These are phyloP conservation scores for Chionographis japonica DNA, from an alignment of 106 monocot species.

Conservation along the genomic window DNA sequence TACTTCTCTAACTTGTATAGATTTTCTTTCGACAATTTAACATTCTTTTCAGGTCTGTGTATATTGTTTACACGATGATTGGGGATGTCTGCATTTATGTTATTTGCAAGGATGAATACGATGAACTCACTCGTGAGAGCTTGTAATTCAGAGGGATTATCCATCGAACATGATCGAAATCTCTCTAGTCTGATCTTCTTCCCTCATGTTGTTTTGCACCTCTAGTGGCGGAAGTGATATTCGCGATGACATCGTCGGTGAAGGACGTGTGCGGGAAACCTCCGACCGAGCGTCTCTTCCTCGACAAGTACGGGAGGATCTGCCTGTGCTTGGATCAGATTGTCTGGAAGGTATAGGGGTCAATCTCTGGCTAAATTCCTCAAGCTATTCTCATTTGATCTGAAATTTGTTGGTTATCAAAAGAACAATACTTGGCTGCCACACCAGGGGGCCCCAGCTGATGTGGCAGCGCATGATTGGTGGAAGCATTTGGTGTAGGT, in stretches of 20 bases:
- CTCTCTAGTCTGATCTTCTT: not conserved
- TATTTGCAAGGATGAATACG: constrained; percentile 98
- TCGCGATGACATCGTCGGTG: constrained; percentile 69
- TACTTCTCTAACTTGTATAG: too few species aligned
- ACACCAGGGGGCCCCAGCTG: too few species aligned
- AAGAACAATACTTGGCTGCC: too few species aligned
- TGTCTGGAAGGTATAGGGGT: constrained; percentile 76
- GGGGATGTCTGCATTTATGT: constrained; percentile 95
- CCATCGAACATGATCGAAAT: not conserved
- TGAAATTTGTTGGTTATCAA: too few species aligned
- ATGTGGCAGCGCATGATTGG: too few species aligned
- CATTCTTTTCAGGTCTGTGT: constrained; percentile 65
- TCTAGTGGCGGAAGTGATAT: constrained; percentile 85
- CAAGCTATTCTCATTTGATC: too few species aligned
- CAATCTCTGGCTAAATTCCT: not conserved
- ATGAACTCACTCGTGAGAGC: constrained; percentile 92
- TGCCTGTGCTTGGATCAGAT: constrained; percentile 96
- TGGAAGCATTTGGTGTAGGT: too few species aligned
- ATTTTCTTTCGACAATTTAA: not conserved
- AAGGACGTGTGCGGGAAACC: constrained; percentile 87
- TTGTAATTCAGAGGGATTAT: not conserved
- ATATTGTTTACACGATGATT: constrained; percentile 82
- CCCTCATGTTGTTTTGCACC: constrained; percentile 6
- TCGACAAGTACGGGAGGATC: constrained; percentile 92
- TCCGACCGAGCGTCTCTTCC: constrained; percentile 86